Conservation (phyloP, 208 protist species). For the Spongospora subterranea region DNA sequence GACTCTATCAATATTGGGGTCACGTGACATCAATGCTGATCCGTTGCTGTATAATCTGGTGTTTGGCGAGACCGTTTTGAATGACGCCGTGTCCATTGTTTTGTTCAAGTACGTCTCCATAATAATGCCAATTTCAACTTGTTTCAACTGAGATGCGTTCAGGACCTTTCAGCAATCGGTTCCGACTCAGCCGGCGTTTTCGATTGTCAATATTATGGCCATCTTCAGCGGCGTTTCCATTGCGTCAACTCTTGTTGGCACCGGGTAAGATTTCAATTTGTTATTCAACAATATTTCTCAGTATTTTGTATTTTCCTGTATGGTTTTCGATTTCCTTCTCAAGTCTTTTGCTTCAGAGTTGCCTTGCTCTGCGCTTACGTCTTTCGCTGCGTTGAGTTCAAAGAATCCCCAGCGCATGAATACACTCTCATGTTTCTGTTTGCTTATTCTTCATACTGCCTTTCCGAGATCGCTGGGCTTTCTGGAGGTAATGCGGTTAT, state of each 20-base stretch:
- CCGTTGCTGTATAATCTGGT: slow-evolving; percentile 60
- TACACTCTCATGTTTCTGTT: slow-evolving; percentile 57
- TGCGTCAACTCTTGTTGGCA: neutral
- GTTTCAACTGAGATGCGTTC: neutral
- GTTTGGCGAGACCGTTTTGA: slow-evolving; percentile 65
- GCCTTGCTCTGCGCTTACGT: slow-evolving; percentile 51
- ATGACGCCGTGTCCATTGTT: slow-evolving; percentile 63
- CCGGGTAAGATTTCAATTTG: too few relatives aligned
- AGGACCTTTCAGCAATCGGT: slow-evolving; percentile 44
- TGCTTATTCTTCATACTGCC: slow-evolving; percentile 58
- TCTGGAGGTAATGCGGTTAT: slow-evolving; percentile 62
- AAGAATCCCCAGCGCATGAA: slow-evolving; percentile 19
- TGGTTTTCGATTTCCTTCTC: neutral
- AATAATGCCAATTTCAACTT: neutral
- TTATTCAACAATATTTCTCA: too few relatives aligned
- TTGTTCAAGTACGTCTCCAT: slow-evolving; percentile 54
- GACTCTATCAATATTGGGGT: slow-evolving; percentile 59
- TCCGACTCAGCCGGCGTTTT: neutral
- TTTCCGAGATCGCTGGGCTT: slow-evolving; percentile 58
- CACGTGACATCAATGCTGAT: slow-evolving; percentile 60
- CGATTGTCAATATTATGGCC: neutral
- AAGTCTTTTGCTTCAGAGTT: neutral
- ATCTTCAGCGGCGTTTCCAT: slow-evolving; percentile 24
- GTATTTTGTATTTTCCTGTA: too few relatives aligned
- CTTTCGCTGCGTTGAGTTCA: slow-evolving; percentile 53